Evolutionary conservation across 1,284 basidiomycete species (phyloP).

Genomic region (Amylostereum areolatum): DNA sequence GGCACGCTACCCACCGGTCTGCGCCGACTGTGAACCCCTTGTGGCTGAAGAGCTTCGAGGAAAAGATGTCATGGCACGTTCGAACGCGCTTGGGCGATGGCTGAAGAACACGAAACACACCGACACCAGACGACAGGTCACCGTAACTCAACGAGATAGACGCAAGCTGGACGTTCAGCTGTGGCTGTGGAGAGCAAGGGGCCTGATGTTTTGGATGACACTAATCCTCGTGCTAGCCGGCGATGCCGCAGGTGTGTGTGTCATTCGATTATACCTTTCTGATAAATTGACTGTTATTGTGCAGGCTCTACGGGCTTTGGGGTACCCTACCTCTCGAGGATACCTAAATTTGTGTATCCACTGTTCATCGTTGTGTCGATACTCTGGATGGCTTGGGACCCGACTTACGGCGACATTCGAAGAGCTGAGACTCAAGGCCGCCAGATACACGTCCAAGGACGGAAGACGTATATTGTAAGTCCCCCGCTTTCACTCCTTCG

Average conservation of each 20-base stretch:
- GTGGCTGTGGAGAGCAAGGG: slow-evolving; percentile 56
- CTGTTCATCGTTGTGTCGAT: slow-evolving; percentile 48
- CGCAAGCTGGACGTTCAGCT: slow-evolving; percentile 40
- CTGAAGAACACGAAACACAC: slow-evolving; percentile 59
- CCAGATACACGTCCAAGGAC: slow-evolving; percentile 58
- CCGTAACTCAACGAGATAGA: slow-evolving; percentile 30
- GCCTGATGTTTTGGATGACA: slow-evolving; percentile 51
- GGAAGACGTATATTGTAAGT: slow-evolving; percentile 56
- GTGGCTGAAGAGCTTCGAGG: slow-evolving; percentile 77
- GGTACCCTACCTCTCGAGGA: slow-evolving; percentile 4
- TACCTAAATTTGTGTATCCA: slow-evolving; percentile 30
- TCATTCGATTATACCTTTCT: background rate
- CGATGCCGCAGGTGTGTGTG: slow-evolving; percentile 38
- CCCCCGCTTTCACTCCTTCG: background rate
- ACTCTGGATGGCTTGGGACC: slow-evolving; percentile 73
- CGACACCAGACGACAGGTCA: slow-evolving; percentile 36
- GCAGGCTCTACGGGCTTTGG: slow-evolving; percentile 15
- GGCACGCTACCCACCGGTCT: slow-evolving; percentile 81
- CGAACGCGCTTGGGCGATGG: slow-evolving; percentile 68
- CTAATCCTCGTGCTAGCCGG: slow-evolving; percentile 36
- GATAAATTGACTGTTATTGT: slow-evolving; percentile 12
- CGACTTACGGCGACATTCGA: slow-evolving; percentile 57
- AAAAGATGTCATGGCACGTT: slow-evolving; percentile 78
- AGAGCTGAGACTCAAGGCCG: slow-evolving; percentile 61
- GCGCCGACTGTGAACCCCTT: slow-evolving; percentile 62